A percentile compares a stretch with the other conserved stretches of the same genome.
These are phyloP conservation scores for Beauveria varroae DNA, from an alignment of 2,329 filamentous ascomycete species.

Conservation along the genomic window DNA sequence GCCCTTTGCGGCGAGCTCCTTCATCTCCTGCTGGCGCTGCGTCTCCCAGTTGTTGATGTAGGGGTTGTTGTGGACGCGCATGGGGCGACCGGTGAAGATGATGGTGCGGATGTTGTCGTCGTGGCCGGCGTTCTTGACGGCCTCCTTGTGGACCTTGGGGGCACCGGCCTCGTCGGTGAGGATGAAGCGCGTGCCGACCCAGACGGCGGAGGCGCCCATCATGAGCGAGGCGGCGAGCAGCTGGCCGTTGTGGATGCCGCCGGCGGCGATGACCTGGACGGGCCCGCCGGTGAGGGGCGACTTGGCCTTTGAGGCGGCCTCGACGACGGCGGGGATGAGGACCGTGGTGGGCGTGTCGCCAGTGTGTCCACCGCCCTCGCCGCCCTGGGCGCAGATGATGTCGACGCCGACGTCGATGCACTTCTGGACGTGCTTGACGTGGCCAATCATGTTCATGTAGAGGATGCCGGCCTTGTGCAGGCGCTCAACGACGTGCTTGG, in stretches of 20 bases:
- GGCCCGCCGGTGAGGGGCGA: conserved; percentile 79
- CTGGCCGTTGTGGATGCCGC: conserved; percentile 89
- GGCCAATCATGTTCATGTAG: conserved; percentile 99
- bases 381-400: conserved; percentile 97
- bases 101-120: conserved; percentile 96
- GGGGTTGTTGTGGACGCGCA: conserved; percentile 86
- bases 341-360: conserved; percentile 88
- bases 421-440: conserved; percentile 98
- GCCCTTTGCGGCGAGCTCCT: conserved; percentile 81
- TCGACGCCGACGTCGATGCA: conserved; percentile 87
- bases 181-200: conserved; percentile 96
- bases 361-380: conserved; percentile 94
- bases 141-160: conserved; percentile 88
- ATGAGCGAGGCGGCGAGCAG: conserved; percentile 83
- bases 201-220: conserved; percentile 86
- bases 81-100: conserved; percentile 94
- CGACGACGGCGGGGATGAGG: conserved; percentile 86
- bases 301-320: conserved; percentile 71
- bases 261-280: conserved; percentile 88
- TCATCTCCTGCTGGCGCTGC: conserved; percentile 84
- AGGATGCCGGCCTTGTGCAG: conserved; percentile 82
- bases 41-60: conserved; percentile 97
- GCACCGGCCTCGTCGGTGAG: conserved; percentile 91
- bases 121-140: conserved; percentile 82
- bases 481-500: conserved; percentile 79